Evolutionary conservation across 352 stramenopile species (phyloP), one percentile per base, ranked within the genome.

Genomic region (Phytophthora kernoviae): DNA sequence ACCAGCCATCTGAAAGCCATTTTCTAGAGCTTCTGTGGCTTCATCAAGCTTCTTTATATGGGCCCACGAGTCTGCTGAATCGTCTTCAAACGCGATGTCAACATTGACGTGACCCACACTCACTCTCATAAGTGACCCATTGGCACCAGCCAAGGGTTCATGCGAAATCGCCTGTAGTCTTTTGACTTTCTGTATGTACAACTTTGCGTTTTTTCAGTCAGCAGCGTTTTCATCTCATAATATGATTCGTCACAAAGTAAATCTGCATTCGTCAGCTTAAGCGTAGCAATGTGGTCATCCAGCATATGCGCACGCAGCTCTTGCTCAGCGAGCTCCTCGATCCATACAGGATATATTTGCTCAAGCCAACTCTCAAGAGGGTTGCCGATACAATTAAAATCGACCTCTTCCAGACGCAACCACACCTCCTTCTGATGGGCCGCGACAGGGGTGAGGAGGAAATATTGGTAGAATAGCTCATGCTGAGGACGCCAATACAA

Each of bases 361-460:
- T 89, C 80, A 0, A 94, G 60, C 85, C 85, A 94, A 4, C 66
- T 70, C 37, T 91, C 85, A 27, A 94, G 63, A 1, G 66, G 66
- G 2, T 73, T 68, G 17, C 85, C 81, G 4, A 74, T 27, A 56
- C 75, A 89, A 14, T 84, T 68, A 27, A 90, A 44, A 2, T 22
- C 43, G 8, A 88, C 45, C 14, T 81, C 68, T 39, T 65, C 56
- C 7, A 92, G 10, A 15, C 79, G 60, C 6, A 94, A 32, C 81
- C 81, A 91, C 7, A 90, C 1, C 14, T 65, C 68, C 6, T 73
- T 62, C 20, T 67, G 70, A 9, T 62, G 68, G 14, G 54, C 54
- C 11, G 62, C 67, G 14, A 79, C 22, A 1, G 81, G 74, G 0
- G 75, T 62, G 9, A 65, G 58, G 18, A 87, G 45, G 47, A 93